Percentiles rank a stretch among this genome's conserved stretches.
phyloP scores from a whole-genome alignment of 192 early-diverging fungal genomes.

The Umbelopsis sp. region DNA sequence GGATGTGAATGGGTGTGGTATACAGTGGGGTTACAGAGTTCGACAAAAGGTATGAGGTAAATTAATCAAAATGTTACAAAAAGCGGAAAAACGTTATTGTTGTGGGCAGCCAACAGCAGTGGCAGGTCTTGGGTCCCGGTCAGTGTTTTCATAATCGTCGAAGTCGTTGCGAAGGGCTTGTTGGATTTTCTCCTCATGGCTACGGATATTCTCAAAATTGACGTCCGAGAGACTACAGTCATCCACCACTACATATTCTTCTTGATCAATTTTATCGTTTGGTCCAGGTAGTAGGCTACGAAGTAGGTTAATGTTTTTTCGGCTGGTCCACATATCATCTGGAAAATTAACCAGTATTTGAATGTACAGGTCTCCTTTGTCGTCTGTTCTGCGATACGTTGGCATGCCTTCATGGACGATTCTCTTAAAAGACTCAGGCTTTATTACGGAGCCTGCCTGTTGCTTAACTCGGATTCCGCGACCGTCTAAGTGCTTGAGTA shows the following conservation, averaged over 20 bases:
- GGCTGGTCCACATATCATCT: slow-evolving; percentile 66
- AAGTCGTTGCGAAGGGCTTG: background rate
- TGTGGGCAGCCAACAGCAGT: background rate
- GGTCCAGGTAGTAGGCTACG: background rate
- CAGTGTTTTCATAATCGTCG: background rate
- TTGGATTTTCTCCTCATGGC: background rate
- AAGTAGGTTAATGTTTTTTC: slow-evolving; percentile 55
- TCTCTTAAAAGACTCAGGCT: slow-evolving; percentile 78
- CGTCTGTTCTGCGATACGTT: slow-evolving; percentile 73
- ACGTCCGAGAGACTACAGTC: background rate
- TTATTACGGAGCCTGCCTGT: slow-evolving; percentile 87
- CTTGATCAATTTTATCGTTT: background rate
- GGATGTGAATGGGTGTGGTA: background rate
- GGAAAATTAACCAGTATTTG: slow-evolving; percentile 94
- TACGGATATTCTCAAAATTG: background rate
- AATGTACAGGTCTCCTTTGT: slow-evolving; percentile 88
- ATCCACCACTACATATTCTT: background rate
- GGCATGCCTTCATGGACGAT: slow-evolving; percentile 93
- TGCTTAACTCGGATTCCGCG: slow-evolving; percentile 82
- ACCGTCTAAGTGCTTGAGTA: slow-evolving; percentile 86
- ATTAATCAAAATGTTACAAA: background rate
- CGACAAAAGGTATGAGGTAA: no score
- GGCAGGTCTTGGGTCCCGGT: background rate
- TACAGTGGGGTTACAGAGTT: background rate
- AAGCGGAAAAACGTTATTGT: background rate